These are phyloP conservation scores for Globisporangium takayamanum DNA, from an alignment of 352 stramenopile genomes.

Conservation along the genomic window DNA sequence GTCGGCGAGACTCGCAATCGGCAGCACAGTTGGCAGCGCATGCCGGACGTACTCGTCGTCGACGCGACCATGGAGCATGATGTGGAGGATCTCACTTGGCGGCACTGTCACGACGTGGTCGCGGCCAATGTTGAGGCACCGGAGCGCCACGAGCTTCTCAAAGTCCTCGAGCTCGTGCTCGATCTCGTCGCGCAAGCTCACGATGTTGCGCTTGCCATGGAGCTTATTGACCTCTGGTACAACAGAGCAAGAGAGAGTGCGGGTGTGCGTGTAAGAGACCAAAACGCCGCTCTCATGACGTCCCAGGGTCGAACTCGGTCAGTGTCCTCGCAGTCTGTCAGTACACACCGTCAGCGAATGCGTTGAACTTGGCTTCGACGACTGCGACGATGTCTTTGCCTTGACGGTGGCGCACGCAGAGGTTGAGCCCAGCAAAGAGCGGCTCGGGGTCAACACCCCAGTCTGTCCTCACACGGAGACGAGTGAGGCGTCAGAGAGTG, in stretches of 20 bases:
- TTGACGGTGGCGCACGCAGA: constrained; percentile 45
- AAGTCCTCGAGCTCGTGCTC: constrained; percentile 63
- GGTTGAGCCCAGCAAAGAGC: constrained; percentile 61
- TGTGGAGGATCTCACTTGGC: constrained; percentile 51
- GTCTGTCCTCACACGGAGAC: constrained; percentile 20
- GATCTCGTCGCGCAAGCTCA: constrained; percentile 57
- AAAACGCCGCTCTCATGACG: not conserved
- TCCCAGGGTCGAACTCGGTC: too few species aligned
- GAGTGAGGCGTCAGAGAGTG: not conserved
- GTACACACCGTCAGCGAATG: constrained; percentile 34
- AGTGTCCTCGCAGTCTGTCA: not conserved
- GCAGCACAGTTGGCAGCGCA: constrained; percentile 49
- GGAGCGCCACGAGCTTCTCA: constrained; percentile 48
- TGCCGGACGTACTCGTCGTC: constrained; percentile 58
- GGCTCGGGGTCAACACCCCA: constrained; percentile 59
- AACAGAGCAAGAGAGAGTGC: not conserved
- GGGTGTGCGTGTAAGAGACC: not conserved
- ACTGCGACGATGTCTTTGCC: constrained; percentile 31
- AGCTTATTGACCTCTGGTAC: constrained; percentile 42
- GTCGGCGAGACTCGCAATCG: constrained; percentile 46
- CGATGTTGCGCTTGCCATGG: constrained; percentile 43
- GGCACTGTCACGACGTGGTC: constrained; percentile 33
- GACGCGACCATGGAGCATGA: constrained; percentile 40
- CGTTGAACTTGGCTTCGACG: constrained; percentile 48
- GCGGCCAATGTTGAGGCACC: constrained; percentile 50